Conservation (phyloP, 1,139 yeast species). For the Candida albicans region DNA sequence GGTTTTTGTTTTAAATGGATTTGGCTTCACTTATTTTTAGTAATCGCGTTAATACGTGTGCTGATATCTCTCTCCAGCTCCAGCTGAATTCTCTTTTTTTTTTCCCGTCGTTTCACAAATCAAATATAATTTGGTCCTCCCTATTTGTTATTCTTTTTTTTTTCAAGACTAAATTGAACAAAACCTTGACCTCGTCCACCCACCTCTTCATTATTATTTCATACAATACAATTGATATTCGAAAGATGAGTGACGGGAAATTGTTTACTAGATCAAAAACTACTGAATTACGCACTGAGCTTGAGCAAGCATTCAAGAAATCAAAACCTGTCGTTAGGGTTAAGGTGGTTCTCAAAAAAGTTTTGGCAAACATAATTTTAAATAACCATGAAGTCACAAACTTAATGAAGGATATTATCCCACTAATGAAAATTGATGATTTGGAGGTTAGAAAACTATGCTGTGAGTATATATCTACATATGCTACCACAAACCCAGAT, state of each 20-base stretch:
- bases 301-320: conserved; percentile 54
- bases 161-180: not conserved
- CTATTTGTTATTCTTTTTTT: not conserved
- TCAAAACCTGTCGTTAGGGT: conserved; percentile 50
- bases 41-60: too few relatives aligned
- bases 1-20: too few relatives aligned
- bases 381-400: conserved; percentile 75
- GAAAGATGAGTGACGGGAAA: conserved; percentile 44
- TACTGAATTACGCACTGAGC: conserved; percentile 55
- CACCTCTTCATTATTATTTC: too few relatives aligned
- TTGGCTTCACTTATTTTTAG: too few relatives aligned
- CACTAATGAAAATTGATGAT: conserved; percentile 63
- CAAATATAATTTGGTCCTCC: too few relatives aligned
- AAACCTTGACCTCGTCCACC: not conserved
- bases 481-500: conserved; percentile 57
- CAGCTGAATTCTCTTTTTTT: too few relatives aligned
- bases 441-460: conserved; percentile 72
- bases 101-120: too few relatives aligned
- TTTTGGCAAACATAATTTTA: conserved; percentile 80
- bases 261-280: conserved; percentile 47
- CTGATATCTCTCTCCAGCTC: too few relatives aligned
- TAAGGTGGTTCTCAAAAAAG: conserved; percentile 67
- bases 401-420: conserved; percentile 66
- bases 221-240: not conserved
- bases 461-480: conserved; percentile 58